Conservation (phyloP, 2,329 filamentous ascomycete genomes). For the Fusarium sp. region DNA sequence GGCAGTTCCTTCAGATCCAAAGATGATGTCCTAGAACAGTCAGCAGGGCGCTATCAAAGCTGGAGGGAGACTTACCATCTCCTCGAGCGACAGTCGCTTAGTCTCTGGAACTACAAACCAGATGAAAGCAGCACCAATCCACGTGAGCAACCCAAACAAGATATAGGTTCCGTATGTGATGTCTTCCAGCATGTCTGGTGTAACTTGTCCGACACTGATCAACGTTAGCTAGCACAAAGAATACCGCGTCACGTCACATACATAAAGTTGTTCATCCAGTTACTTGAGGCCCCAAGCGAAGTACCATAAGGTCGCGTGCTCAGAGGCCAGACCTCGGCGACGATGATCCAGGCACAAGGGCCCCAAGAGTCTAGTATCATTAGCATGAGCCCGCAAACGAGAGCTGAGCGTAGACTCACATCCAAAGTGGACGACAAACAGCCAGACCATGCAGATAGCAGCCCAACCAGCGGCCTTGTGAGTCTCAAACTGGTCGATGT, state of each 20-base stretch:
- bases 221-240: neutral
- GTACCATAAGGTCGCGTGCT: constrained; percentile 76
- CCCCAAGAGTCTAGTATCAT: constrained; percentile 67
- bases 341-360: constrained; percentile 77
- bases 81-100: constrained; percentile 70
- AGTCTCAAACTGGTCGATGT: constrained; percentile 68
- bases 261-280: constrained; percentile 72
- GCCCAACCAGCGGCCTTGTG: constrained; percentile 72
- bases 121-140: constrained; percentile 67
- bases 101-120: constrained; percentile 74
- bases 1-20: constrained; percentile 72
- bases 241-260: neutral
- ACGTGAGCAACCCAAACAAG: constrained; percentile 73
- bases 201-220: constrained; percentile 69
- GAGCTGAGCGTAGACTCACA: constrained; percentile 43
- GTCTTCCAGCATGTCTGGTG: constrained; percentile 70
- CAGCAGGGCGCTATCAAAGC: neutral
- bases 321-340: constrained; percentile 79
- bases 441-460: constrained; percentile 73
- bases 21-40: constrained; percentile 65
- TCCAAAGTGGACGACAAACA: constrained; percentile 79
- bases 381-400: rapidly evolving
- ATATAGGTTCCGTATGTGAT: constrained; percentile 79
- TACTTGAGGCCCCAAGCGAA: constrained; percentile 71
- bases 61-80: constrained; percentile 58